Percentiles rank a stretch among this genome's conserved stretches.
phyloP scores from a whole-genome alignment of 208 protist species.

The Trypanosoma melophagium region DNA sequence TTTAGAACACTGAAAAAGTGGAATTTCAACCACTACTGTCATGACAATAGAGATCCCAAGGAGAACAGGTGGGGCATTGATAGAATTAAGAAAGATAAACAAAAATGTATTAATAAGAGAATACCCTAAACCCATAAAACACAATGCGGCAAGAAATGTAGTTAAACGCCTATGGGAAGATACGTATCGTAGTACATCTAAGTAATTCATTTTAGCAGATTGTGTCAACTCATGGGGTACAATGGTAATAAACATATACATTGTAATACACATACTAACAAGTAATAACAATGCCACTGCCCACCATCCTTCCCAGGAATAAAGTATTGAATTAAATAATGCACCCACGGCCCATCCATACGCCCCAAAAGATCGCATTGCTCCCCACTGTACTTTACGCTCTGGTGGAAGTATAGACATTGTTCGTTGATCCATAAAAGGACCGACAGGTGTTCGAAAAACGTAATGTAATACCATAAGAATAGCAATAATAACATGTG shows the following conservation, averaged over 20 bases:
- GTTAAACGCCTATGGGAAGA: conserved; percentile 12
- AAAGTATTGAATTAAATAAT: neutral
- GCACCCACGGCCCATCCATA: conserved; percentile 22
- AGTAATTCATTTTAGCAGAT: conserved; percentile 12
- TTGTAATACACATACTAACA: conserved; percentile 6
- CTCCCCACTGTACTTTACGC: conserved; percentile 25
- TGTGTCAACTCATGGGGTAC: conserved; percentile 6
- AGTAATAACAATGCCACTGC: neutral
- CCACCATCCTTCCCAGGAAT: neutral
- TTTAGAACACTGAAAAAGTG: conserved; percentile 29
- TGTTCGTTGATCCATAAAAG: conserved; percentile 29
- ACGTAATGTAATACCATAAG: conserved; percentile 26
- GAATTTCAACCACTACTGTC: conserved; percentile 38
- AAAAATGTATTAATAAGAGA: conserved; percentile 31
- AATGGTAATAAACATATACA: conserved; percentile 5
- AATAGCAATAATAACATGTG: conserved; percentile 5
- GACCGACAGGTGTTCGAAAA: conserved; percentile 11
- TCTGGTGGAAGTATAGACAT: conserved; percentile 24
- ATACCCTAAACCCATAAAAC: conserved; percentile 30
- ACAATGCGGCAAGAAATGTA: conserved; percentile 22
- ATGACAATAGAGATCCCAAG: conserved; percentile 32
- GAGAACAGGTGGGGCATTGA: conserved; percentile 24
- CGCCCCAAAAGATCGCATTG: conserved; percentile 22
- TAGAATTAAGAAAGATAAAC: conserved; percentile 35
- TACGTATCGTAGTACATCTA: conserved; percentile 25